A percentile compares a stretch with the other conserved stretches of the same genome.
phyloP scores from a whole-genome alignment of 1,284 basidiomycete species.

The Pholiota adiposa region DNA sequence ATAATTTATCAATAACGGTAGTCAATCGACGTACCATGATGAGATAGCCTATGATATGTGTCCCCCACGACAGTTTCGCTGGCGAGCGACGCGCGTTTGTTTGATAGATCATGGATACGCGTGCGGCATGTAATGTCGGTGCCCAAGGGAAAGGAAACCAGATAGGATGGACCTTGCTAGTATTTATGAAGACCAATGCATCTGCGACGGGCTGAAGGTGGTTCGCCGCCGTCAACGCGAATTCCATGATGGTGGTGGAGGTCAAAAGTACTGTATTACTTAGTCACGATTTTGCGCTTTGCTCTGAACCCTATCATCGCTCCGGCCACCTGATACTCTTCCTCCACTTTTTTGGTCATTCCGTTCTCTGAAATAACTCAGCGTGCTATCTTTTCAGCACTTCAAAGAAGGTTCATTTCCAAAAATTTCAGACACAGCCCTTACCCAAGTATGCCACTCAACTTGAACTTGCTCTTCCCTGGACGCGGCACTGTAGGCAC shows the following conservation, averaged over 20 bases:
- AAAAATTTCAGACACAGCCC: no score
- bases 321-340: no score
- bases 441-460: no score
- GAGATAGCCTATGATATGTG: conserved; percentile 47
- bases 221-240: conserved; percentile 19
- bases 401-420: no score
- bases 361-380: no score
- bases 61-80: conserved; percentile 39
- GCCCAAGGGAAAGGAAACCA: conserved; percentile 44
- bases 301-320: no score
- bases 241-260: conserved; percentile 17
- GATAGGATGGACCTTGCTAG: conserved; percentile 34
- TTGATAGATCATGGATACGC: conserved; percentile 45
- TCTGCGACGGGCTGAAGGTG: conserved; percentile 26
- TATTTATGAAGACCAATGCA: conserved; percentile 30
- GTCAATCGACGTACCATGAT: conserved; percentile 39
- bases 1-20: not conserved
- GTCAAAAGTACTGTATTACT: no score
- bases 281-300: no score
- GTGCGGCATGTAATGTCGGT: conserved; percentile 44
- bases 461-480: no score
- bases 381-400: no score
- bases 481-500: no score
- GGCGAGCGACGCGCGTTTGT: conserved; percentile 33
- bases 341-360: no score